Evolutionary conservation across 2,329 filamentous ascomycete genomes (phyloP).

Genomic region (Fusarium foetens): DNA sequence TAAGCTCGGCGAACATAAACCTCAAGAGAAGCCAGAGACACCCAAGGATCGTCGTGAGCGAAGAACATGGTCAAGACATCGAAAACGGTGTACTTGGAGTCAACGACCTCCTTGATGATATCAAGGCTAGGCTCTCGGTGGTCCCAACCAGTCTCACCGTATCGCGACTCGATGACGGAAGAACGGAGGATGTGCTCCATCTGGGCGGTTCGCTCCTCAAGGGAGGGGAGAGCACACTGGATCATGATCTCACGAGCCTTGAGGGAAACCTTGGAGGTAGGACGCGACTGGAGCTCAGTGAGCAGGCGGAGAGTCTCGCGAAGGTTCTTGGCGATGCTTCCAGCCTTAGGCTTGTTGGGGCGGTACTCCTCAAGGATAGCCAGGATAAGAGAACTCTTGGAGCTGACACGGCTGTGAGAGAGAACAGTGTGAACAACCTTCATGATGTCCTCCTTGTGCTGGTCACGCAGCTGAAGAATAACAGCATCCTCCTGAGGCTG

Average conservation of each 20-base stretch:
- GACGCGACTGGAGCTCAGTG: constrained; percentile 80
- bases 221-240: constrained; percentile 92
- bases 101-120: constrained; percentile 95
- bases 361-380: constrained; percentile 94
- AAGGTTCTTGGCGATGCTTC: constrained; percentile 89
- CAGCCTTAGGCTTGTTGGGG: constrained; percentile 90
- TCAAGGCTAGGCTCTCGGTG: constrained; percentile 92
- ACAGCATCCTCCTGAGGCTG: constrained; percentile 94
- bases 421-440: constrained; percentile 90
- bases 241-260: constrained; percentile 98
- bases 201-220: constrained; percentile 93
- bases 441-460: constrained; percentile 91
- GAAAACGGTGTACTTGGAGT: constrained; percentile 98
- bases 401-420: constrained; percentile 89
- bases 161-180: constrained; percentile 94
- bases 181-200: constrained; percentile 99
- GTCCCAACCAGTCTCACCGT: constrained; percentile 96
- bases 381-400: constrained; percentile 93
- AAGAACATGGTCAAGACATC: constrained; percentile 97
- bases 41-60: constrained; percentile 91
- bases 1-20: constrained; percentile 97
- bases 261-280: constrained; percentile 92
- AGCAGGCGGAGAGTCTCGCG: constrained; percentile 84
- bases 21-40: constrained; percentile 90
- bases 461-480: constrained; percentile 90